Conservation (phyloP, 2,329 filamentous ascomycete genomes). For the Verticillium klebahnii region DNA sequence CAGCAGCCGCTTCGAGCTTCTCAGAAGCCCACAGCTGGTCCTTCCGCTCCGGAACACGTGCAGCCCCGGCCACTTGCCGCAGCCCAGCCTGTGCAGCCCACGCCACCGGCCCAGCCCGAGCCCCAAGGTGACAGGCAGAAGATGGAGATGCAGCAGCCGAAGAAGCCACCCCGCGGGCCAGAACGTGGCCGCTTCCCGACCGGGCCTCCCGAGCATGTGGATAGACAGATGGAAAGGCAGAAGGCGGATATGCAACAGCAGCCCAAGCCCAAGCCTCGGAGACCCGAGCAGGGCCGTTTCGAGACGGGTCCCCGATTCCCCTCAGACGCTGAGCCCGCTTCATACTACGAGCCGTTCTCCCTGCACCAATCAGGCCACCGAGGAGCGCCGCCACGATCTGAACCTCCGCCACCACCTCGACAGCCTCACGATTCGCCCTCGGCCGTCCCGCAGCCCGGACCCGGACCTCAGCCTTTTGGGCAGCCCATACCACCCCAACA, state of each 20-base stretch:
- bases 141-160: conserved; percentile 12
- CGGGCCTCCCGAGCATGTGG: conserved; percentile 8
- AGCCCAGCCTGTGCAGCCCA: conserved; percentile 27
- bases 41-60: conserved; percentile 26
- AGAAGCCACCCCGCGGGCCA: conserved; percentile 21
- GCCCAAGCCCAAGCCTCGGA: conserved; percentile 14
- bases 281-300: neutral
- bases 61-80: conserved; percentile 28
- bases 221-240: conserved; percentile 23
- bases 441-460: neutral
- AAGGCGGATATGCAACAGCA: conserved; percentile 24
- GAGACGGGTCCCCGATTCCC: neutral
- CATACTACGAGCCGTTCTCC: neutral
- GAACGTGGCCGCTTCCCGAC: conserved; percentile 18
- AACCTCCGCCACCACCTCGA: neutral
- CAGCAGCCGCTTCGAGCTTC: conserved; percentile 34
- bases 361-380: neutral
- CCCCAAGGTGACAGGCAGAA: conserved; percentile 10
- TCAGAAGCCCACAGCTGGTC: conserved; percentile 29
- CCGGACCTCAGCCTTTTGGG: conserved; percentile 23
- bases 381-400: neutral
- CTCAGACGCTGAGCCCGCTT: conserved; percentile 40
- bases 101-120: conserved; percentile 27
- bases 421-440: neutral
- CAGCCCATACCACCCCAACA: conserved; percentile 34